Conservation (phyloP, 202 grass and related monocot species). For the Hordeum pubiflorum region DNA sequence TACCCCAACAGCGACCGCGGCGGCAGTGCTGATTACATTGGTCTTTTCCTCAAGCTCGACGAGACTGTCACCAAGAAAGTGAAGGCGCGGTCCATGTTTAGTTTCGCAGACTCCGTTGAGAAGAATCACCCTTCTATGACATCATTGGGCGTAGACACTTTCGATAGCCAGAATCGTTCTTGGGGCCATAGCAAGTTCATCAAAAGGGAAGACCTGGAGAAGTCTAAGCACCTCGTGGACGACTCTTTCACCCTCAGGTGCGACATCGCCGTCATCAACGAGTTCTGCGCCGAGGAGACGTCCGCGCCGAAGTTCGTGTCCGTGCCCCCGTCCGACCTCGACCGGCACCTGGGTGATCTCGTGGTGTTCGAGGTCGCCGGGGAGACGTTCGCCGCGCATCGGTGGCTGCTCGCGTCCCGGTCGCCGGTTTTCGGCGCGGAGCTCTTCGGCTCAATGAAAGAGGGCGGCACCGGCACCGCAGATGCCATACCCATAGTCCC, state of each 20-base stretch:
- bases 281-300: neutral
- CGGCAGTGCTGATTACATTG: neutral
- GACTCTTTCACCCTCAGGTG: neutral
- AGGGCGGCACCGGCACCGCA: neutral
- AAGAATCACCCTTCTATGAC: neutral
- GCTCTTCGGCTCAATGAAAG: neutral
- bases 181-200: neutral
- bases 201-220: neutral
- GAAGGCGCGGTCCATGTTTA: neutral
- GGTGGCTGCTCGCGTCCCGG: neutral
- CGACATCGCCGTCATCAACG: neutral
- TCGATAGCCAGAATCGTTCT: too few species aligned
- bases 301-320: neutral
- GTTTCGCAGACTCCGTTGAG: neutral
- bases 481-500: neutral
- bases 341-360: neutral
- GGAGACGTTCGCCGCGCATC: neutral
- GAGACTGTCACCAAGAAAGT: neutral
- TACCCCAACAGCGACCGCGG: neutral
- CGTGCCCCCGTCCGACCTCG: neutral
- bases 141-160: accelerated
- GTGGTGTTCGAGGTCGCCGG: neutral
- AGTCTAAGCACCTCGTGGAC: neutral
- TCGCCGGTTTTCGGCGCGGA: neutral
- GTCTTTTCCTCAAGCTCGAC: neutral